Evolutionary conservation across 139 green algal genomes (phyloP).

Genomic region (Chlorella sp.): DNA sequence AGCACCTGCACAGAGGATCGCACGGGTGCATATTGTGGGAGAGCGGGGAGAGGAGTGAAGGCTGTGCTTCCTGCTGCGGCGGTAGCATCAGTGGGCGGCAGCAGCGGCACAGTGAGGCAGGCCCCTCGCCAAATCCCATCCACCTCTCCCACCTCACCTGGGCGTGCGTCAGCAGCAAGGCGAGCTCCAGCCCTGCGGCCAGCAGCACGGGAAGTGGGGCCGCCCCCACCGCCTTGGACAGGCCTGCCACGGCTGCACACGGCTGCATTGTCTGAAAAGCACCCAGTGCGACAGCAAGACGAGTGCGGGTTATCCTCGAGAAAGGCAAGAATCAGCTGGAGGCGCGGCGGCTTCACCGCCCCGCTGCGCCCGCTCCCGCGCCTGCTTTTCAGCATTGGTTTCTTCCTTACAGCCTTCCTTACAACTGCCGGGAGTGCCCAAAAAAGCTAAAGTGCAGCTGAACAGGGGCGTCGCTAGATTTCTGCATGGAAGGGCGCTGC

Average conservation of each 20-base stretch:
- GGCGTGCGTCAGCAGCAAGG: background rate
- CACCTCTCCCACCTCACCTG: background rate
- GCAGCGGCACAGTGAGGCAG: background rate
- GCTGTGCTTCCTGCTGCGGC: background rate
- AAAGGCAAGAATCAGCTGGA: too few relatives aligned
- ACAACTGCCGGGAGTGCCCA: too few relatives aligned
- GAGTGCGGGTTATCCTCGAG: too few relatives aligned
- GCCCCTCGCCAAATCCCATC: background rate
- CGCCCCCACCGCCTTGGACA: background rate
- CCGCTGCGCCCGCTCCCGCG: too few relatives aligned
- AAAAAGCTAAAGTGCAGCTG: too few relatives aligned
- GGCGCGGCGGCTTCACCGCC: too few relatives aligned
- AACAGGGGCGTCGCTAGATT: too few relatives aligned
- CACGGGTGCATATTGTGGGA: background rate
- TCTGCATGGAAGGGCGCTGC: too few relatives aligned
- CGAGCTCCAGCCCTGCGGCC: background rate
- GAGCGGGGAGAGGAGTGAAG: background rate
- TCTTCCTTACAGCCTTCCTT: too few relatives aligned
- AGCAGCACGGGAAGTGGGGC: background rate
- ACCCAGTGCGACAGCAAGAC: too few relatives aligned
- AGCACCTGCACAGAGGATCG: conserved; percentile 4
- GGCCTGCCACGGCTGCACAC: background rate
- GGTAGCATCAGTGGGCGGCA: background rate
- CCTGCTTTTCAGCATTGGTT: too few relatives aligned
- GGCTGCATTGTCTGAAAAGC: background rate